Evolutionary conservation across 371 early-diverging fungal species (phyloP).

Genomic region (Saksenaea vasiformis): DNA sequence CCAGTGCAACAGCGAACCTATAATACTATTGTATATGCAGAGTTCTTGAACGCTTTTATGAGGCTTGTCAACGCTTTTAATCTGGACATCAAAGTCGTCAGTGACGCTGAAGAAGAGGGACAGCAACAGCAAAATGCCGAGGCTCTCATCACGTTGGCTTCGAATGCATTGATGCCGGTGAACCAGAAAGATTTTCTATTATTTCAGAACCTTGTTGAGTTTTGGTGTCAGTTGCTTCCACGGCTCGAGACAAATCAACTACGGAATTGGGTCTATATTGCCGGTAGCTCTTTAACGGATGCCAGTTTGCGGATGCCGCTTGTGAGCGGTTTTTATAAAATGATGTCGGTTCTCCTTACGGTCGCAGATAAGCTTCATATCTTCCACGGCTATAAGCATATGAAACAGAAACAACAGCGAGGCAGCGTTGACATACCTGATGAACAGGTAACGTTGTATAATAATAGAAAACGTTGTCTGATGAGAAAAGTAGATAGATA

Average conservation of each 20-base stretch:
- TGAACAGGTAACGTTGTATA: constrained; percentile 4
- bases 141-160: constrained; percentile 30
- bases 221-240: constrained; percentile 63
- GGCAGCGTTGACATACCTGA: background rate
- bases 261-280: constrained; percentile 59
- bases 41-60: constrained; percentile 28
- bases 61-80: constrained; percentile 34
- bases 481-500: constrained; percentile 10
- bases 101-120: constrained; percentile 12
- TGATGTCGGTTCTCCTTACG: constrained; percentile 56
- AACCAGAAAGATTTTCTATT: constrained; percentile 69
- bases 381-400: constrained; percentile 33
- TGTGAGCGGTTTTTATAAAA: constrained; percentile 77
- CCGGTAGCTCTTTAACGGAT: constrained; percentile 55
- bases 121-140: background rate
- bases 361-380: constrained; percentile 41
- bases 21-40: constrained; percentile 27
- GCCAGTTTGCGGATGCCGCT: constrained; percentile 61
- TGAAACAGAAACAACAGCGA: background rate
- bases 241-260: constrained; percentile 47
- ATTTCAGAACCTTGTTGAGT: constrained; percentile 70
- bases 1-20: constrained; percentile 7
- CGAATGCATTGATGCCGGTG: constrained; percentile 51
- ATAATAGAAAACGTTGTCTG: background rate
- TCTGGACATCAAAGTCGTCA: constrained; percentile 24